Conservation (phyloP, 176 grass and related monocot genomes). For the Thinopyrum elongatum region DNA sequence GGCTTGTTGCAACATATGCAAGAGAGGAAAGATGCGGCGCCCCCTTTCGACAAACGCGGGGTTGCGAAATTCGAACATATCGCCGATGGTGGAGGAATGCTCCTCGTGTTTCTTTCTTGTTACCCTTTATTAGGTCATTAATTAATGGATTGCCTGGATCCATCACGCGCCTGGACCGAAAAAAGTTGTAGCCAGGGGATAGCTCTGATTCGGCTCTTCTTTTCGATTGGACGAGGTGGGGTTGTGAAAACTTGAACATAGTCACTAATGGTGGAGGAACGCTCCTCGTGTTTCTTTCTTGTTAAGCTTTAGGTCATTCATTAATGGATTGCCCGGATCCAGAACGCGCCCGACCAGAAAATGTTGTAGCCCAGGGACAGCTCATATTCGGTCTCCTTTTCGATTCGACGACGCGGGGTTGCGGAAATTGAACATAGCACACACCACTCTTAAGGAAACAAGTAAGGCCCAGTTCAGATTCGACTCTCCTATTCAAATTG, state of each 20-base stretch:
- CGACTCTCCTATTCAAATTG: background rate
- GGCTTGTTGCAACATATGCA: background rate
- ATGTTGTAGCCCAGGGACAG: no score
- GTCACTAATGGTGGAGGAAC: no score
- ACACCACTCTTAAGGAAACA: no score
- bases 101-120: background rate
- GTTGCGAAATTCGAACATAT: background rate
- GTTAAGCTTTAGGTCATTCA: background rate
- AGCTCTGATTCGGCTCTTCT: no score
- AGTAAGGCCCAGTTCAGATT: no score
- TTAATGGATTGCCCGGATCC: background rate
- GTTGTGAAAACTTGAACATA: no score
- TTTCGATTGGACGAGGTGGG: no score
- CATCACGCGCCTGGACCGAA: background rate
- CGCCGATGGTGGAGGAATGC: background rate
- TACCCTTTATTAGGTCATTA: background rate
- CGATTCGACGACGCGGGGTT: no score
- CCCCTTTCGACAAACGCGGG: background rate
- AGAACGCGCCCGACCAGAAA: background rate
- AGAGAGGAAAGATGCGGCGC: accelerated
- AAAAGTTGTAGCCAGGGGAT: no score
- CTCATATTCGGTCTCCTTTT: no score
- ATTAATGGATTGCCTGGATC: background rate
- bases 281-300: no score
- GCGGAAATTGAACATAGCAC: no score